Evolutionary conservation across 768 basidiomycete species (phyloP).

Genomic region (Suillus hirtellus): DNA sequence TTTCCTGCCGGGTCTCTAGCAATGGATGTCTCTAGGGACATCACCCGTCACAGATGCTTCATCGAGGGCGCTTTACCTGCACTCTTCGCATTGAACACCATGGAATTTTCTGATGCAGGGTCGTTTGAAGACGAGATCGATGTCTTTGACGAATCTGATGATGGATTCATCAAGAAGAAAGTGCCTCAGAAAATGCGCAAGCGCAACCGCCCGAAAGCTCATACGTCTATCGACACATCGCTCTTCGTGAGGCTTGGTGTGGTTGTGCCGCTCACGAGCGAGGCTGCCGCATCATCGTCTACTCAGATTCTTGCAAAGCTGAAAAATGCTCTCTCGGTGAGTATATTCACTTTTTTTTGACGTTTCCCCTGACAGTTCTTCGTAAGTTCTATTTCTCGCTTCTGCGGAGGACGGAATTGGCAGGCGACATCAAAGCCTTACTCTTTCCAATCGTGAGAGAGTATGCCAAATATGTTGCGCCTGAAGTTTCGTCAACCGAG

Average conservation of each 20-base stretch:
- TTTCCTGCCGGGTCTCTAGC: conserved; percentile 21
- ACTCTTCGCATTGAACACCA: conserved; percentile 21
- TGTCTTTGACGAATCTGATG: conserved; percentile 10
- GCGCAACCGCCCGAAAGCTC: conserved; percentile 17
- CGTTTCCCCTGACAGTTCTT: background rate
- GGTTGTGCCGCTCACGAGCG: conserved; percentile 25
- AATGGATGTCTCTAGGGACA: conserved; percentile 11
- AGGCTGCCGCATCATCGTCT: conserved; percentile 20
- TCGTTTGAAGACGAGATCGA: conserved; percentile 5
- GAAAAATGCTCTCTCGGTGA: conserved; percentile 31
- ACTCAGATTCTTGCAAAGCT: conserved; percentile 25
- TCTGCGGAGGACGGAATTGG: conserved; percentile 20
- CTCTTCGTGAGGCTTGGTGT: conserved; percentile 33
- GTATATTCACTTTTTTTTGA: conserved; percentile 3
- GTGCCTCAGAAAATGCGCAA: conserved; percentile 32
- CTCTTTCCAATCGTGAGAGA: conserved; percentile 10
- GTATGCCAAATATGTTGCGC: background rate
- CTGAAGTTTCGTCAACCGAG: conserved; percentile 1
- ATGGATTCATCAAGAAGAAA: conserved; percentile 14
- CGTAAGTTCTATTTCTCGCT: conserved; percentile 28
- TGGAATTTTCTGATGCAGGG: background rate
- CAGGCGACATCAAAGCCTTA: conserved; percentile 3
- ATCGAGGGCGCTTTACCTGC: conserved; percentile 26
- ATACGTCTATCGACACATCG: conserved; percentile 23
- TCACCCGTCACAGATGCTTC: conserved; percentile 23